phyloP scores from a whole-genome alignment of 2,329 filamentous ascomycete species.

The Colletotrichum musicola region DNA sequence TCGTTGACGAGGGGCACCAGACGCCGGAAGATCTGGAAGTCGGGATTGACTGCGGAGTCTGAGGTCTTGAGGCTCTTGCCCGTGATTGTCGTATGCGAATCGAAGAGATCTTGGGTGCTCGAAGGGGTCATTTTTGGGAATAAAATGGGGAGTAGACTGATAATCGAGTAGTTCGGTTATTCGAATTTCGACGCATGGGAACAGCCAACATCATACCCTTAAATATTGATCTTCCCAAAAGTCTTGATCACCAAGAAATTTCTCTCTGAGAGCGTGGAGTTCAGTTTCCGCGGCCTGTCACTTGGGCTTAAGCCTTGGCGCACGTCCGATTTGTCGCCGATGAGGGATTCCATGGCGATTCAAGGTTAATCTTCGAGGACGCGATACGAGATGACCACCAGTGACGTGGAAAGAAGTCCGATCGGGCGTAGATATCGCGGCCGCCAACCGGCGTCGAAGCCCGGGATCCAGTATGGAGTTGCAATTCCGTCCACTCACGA shows the following conservation, averaged over 20 bases:
- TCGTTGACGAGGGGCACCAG: conserved; percentile 42
- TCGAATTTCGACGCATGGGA: background rate
- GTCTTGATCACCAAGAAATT: background rate
- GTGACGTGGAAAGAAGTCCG: background rate
- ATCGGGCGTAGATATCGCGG: background rate
- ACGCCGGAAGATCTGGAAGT: conserved; percentile 40
- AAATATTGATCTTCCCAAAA: background rate
- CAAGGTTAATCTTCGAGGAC: background rate
- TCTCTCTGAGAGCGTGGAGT: background rate
- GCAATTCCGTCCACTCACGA: conserved; percentile 13
- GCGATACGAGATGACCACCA: background rate
- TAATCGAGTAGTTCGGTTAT: too few relatives aligned
- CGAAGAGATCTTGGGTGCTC: conserved; percentile 10
- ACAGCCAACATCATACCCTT: background rate
- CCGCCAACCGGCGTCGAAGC: background rate
- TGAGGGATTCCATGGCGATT: background rate
- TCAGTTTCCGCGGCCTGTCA: background rate
- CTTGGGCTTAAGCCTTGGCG: background rate
- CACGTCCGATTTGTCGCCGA: background rate
- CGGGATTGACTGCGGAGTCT: background rate
- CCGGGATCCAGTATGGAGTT: conserved; percentile 19
- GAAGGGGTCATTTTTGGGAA: conserved; percentile 9
- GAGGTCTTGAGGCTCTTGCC: background rate
- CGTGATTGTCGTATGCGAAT: background rate
- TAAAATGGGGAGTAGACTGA: background rate